Evolutionary conservation across 2,329 filamentous ascomycete genomes (phyloP).

Genomic region (Dryadomyces quercus-mongolicae): DNA sequence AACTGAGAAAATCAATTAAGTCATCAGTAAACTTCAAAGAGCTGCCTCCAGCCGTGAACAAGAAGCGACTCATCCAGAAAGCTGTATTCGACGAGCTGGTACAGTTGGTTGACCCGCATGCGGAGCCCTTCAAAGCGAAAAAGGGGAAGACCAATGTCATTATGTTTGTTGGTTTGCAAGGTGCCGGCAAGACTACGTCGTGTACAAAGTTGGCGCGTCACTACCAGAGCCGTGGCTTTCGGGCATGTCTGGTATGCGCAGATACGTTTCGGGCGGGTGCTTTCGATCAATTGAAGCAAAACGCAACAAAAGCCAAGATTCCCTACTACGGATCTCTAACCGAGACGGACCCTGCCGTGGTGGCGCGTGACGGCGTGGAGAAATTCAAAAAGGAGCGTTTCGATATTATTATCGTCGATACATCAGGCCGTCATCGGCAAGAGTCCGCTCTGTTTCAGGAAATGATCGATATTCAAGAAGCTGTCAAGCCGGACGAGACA

Average conservation of each 20-base stretch:
- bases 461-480: slow-evolving; percentile 92
- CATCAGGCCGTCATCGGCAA: slow-evolving; percentile 86
- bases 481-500: slow-evolving; percentile 86
- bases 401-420: slow-evolving; percentile 98
- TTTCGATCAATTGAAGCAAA: slow-evolving; percentile 97
- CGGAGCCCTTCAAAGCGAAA: slow-evolving; percentile 90
- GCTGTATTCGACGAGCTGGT: slow-evolving; percentile 96
- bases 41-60: slow-evolving; percentile 82
- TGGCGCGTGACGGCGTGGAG: slow-evolving; percentile 89
- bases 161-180: slow-evolving; percentile 98
- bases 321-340: slow-evolving; percentile 96
- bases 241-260: slow-evolving; percentile 86
- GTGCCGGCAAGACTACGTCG: slow-evolving; percentile 94
- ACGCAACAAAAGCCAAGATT: slow-evolving; percentile 97
- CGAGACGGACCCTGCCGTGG: slow-evolving; percentile 87
- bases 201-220: slow-evolving; percentile 94
- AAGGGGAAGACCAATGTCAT: slow-evolving; percentile 95
- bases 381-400: slow-evolving; percentile 99
- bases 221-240: slow-evolving; percentile 89
- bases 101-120: slow-evolving; percentile 87
- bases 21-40: slow-evolving; percentile 89
- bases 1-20: slow-evolving; percentile 87
- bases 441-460: slow-evolving; percentile 92
- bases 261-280: slow-evolving; percentile 98
- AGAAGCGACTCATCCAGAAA: slow-evolving; percentile 97